A percentile compares a stretch with the other conserved stretches of the same genome.
These are phyloP conservation scores for Apophysomyces sp. DNA, from an alignment of 371 early-diverging fungal species.

Conservation along the genomic window DNA sequence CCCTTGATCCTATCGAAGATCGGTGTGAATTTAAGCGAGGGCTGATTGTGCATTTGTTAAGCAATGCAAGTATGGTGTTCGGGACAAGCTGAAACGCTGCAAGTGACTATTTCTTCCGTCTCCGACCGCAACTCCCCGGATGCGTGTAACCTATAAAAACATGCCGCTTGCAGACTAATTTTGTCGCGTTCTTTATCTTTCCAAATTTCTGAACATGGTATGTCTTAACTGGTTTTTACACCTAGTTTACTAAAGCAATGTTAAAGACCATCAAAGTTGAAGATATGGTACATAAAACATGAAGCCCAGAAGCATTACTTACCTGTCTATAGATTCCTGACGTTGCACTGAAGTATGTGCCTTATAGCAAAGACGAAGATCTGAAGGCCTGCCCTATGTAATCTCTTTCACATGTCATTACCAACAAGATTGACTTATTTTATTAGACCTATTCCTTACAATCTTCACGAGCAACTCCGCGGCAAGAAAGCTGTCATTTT, in stretches of 20 bases:
- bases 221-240: background rate
- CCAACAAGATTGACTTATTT: background rate
- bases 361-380: slow-evolving; percentile 35
- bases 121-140: too few species aligned
- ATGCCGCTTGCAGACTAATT: too few species aligned
- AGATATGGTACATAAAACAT: slow-evolving; percentile 16
- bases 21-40: too few species aligned
- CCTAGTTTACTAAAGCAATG: background rate
- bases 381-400: slow-evolving; percentile 37
- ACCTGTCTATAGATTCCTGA: slow-evolving; percentile 30
- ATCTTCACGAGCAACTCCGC: slow-evolving; percentile 61
- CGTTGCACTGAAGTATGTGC: slow-evolving; percentile 41
- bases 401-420: background rate
- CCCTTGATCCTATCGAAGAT: too few species aligned
- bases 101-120: too few species aligned
- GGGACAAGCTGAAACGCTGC: too few species aligned
- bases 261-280: slow-evolving; percentile 19
- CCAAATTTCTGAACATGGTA: too few species aligned
- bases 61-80: too few species aligned
- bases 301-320: background rate
- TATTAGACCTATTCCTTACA: slow-evolving; percentile 32
- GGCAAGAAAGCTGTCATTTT: slow-evolving; percentile 79
- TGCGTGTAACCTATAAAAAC: too few species aligned
- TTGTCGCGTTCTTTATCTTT: background rate
- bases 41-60: too few species aligned